phyloP scores from a whole-genome alignment of 1,284 basidiomycete species.

The Volvariella surrecta region DNA sequence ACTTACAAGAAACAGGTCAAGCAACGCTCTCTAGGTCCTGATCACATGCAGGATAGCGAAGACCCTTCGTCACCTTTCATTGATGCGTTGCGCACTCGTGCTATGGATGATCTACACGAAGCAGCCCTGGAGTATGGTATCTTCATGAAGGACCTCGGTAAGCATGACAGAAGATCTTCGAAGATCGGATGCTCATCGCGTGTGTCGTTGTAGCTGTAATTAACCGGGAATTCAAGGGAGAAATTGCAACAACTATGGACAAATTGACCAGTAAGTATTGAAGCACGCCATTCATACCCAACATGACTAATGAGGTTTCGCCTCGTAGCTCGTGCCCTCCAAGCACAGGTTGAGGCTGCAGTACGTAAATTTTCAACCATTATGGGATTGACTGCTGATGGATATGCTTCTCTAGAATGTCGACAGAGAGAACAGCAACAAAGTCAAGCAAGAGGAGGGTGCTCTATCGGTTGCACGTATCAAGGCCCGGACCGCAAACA shows the following conservation, averaged over 20 bases:
- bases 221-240: conserved; percentile 75
- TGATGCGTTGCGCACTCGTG: conserved; percentile 69
- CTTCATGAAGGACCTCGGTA: conserved; percentile 66
- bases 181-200: not conserved
- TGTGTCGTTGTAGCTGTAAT: conserved; percentile 50
- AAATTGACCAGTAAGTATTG: conserved; percentile 51
- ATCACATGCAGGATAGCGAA: conserved; percentile 57
- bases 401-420: conserved; percentile 45
- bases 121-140: conserved; percentile 77
- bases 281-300: not conserved
- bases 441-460: conserved; percentile 76
- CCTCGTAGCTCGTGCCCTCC: conserved; percentile 50
- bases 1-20: conserved; percentile 40
- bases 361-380: conserved; percentile 30
- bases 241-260: conserved; percentile 78
- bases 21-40: conserved; percentile 67
- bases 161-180: conserved; percentile 9
- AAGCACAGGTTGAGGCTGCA: conserved; percentile 78
- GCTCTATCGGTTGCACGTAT: conserved; percentile 66
- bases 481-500: conserved; percentile 60
- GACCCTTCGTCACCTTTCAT: conserved; percentile 70
- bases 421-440: conserved; percentile 77
- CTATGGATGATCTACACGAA: conserved; percentile 75
- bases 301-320: not conserved
- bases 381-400: not conserved